These are phyloP conservation scores for Phytophthora pistaciae DNA, from an alignment of 352 stramenopile genomes.

Conservation along the genomic window DNA sequence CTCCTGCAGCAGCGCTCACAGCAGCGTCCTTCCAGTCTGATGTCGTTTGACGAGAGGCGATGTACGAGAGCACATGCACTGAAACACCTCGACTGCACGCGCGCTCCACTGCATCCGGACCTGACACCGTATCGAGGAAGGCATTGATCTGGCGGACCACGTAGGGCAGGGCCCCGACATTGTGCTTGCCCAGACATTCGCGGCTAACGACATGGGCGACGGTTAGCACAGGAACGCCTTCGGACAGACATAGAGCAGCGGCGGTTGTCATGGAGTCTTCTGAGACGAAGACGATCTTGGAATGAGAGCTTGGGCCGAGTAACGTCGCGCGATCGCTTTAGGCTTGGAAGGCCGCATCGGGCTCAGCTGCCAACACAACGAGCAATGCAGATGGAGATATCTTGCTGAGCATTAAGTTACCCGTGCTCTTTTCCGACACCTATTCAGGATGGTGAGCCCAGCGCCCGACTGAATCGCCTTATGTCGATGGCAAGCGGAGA, in stretches of 20 bases:
- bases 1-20: conserved; percentile 23
- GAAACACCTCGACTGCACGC: conserved; percentile 5
- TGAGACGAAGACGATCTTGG: not conserved
- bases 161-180: not conserved
- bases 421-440: not conserved
- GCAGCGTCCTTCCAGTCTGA: conserved; percentile 5
- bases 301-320: conserved; percentile 2
- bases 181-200: conserved; percentile 3
- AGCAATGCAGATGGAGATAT: not conserved
- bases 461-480: not conserved
- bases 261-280: not conserved
- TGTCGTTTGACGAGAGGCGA: conserved; percentile 6
- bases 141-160: not conserved
- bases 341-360: not conserved
- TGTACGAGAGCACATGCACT: conserved; percentile 6
- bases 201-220: conserved; percentile 7
- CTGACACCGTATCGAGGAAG: conserved; percentile 6
- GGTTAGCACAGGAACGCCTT: conserved; percentile 12
- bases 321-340: not conserved
- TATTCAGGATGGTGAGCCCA: not conserved
- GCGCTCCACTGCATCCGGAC: not conserved
- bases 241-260: not conserved
- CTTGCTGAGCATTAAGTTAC: not conserved
- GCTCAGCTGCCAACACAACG: not conserved
- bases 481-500: too few relatives aligned